phyloP scores from a whole-genome alignment of 2,329 filamentous ascomycete species.

The Pseudogymnoascus sp. region DNA sequence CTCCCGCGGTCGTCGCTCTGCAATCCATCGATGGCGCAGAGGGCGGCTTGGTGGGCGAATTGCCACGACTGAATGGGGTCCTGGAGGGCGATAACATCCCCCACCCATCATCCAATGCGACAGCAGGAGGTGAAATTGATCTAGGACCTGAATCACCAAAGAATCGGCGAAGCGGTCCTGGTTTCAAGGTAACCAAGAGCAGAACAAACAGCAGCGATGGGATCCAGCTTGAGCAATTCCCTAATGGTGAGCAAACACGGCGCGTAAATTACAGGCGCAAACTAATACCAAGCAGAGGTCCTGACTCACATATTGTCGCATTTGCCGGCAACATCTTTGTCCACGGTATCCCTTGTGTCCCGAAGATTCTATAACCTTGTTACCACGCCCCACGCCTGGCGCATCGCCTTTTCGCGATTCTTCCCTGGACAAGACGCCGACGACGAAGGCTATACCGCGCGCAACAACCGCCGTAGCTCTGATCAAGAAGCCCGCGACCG shows the following conservation, averaged over 20 bases:
- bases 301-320: constrained; percentile 87
- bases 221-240: constrained; percentile 44
- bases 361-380: constrained; percentile 79
- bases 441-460: constrained; percentile 24
- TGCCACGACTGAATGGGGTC: constrained; percentile 42
- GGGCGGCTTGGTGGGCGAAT: constrained; percentile 39
- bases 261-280: constrained; percentile 15
- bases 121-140: constrained; percentile 55
- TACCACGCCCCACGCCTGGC: constrained; percentile 88
- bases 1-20: constrained; percentile 17
- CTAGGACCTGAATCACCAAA: constrained; percentile 38
- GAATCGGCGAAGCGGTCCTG: constrained; percentile 34
- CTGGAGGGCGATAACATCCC: constrained; percentile 17
- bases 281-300: constrained; percentile 56
- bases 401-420: constrained; percentile 81
- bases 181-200: constrained; percentile 48
- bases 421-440: constrained; percentile 69
- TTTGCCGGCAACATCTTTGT: constrained; percentile 75
- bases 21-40: constrained; percentile 27
- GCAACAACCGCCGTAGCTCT: constrained; percentile 31
- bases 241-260: constrained; percentile 61
- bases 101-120: constrained; percentile 23
- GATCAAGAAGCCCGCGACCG: constrained; percentile 41
- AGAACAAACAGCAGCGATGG: constrained; percentile 21
- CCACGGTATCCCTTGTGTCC: constrained; percentile 75